Evolutionary conservation across 352 stramenopile genomes (phyloP), one percentile per base, ranked within the genome.

Genomic region (Phytophthora lateralis): DNA sequence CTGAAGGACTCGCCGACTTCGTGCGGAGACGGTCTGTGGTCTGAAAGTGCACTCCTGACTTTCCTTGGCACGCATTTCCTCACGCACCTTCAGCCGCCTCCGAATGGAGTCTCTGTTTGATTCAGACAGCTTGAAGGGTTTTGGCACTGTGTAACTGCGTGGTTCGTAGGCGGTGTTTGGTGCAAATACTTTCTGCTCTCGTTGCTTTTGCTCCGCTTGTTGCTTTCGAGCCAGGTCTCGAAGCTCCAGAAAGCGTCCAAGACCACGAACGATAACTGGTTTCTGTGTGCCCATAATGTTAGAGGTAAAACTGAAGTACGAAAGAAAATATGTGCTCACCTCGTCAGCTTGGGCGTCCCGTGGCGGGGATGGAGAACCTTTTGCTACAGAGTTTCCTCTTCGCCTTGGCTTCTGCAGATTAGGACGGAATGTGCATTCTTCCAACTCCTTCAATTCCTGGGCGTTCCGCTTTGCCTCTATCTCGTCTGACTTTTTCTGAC

Each of bases 401-500:
- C 24, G 42, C 17, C 44, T 51, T 20, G 37, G 18, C 24, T 77
- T 76, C 15, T 60, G 67, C 6, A 79, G 67, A 27, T 89, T 91
- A 0, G 86, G 86, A 21, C 83, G 75, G 30, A 97, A 97, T 4
- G 89, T 96, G 43, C 88, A 97, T 50, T 96, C 81, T 49, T 90
- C 61, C 2, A 94, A 63, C 41, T 92, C 79, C 43, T 78, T 74
- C 2, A 92, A 43, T 45, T 91, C 80, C 14, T 76, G 70, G 0
- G 51, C 75, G 37, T 88, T 86, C 9, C 82, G 68, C 41, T 88
- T 86, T 12, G 73, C 66, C 51, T 91, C 69, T 12, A 94, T 82
- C 12, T 78, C 71, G 15, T 90, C 71, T 7, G 68, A 67, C 38
- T 85, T 83, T 27, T 76, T 75, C 47, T 78, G 57, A 4, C 85